phyloP scores from a whole-genome alignment of 306 rosid genomes.

The Fagus sylvatica region DNA sequence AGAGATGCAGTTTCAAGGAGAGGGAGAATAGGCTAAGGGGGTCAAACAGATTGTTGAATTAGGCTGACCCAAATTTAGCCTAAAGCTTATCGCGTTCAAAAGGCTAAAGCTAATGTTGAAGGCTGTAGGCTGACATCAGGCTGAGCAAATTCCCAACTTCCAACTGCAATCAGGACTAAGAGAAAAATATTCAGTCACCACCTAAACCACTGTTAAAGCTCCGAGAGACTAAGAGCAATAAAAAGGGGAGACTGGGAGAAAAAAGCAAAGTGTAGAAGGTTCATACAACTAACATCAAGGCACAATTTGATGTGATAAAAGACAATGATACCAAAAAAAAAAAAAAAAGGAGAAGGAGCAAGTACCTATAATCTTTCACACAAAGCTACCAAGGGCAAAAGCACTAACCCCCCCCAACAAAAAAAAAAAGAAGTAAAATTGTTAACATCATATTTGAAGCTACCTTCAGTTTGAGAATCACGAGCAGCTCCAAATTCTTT shows the following conservation, averaged over 20 bases:
- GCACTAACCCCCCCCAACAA: not conserved
- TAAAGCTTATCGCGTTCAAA: not conserved
- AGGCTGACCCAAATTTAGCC: not conserved
- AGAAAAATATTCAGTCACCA: too few species aligned
- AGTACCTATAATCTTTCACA: not conserved
- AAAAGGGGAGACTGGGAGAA: too few species aligned
- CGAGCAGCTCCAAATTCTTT: constrained; percentile 86
- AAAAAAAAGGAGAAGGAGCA: not conserved
- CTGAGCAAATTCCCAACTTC: not conserved
- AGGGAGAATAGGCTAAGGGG: not conserved
- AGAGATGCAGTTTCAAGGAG: not conserved
- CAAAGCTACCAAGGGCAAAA: not conserved
- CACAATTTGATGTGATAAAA: not conserved
- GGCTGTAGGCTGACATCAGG: not conserved
- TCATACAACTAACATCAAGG: not conserved
- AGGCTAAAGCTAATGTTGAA: not conserved
- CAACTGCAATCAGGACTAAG: not conserved
- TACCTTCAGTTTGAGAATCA: constrained; percentile 87
- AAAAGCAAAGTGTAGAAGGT: too few species aligned
- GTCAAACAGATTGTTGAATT: not conserved
- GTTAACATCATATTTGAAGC: constrained; percentile 22
- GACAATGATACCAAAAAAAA: not conserved
- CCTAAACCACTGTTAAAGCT: too few species aligned
- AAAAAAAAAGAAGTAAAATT: constrained; percentile 13
- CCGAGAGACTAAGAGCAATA: too few species aligned